Base-by-base conservation (phyloP, 495 filamentous ascomycete species). In the Penicillium bovifimosum region DNA sequence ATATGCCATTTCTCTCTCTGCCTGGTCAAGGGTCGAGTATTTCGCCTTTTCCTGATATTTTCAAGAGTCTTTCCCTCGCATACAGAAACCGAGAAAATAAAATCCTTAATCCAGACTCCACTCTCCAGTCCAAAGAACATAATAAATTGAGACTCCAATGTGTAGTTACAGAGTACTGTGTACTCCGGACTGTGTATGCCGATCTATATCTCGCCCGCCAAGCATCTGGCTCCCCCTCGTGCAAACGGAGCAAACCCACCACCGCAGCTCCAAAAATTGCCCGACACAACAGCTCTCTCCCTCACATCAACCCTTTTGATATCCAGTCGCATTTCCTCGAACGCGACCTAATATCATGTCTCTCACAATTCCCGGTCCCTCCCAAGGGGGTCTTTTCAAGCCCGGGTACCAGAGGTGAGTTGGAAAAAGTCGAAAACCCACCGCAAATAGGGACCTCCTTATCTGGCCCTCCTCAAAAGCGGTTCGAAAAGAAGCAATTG, bases 371-470 rank as follows among this genome's bases (percentile, higher is more conserved):
- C 93, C 93, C 40, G 86, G 79, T 65, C 95, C 93, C 58, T 93
- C 95, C 44, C 93, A 95, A 67, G 83, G 85, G 61, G 86, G 87
- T 65, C 82, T 99, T 18, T 99, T 99, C 81, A 97, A 97, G 75
- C 77, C 84, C 67, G 93, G 93, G 57, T 99, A 99, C 71, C 89
- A 96, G 69, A 95, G 85, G 93, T 97, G 81, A 65, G 81, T 66
- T 35, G 20, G 46, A 52, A 55, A 55, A 49, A 52, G 52, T 18
- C 27, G 47, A 60, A 55, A 36, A 45, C 49, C 57, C 66, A 61
- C 65, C 60, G 61, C 53, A 58, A 24, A 56, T 55, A 55, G 47
- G 53, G 63, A 62, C 66, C 58, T 66, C 58, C 66, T 60, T 58
- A 65, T 67, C 59, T 55, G 43, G 40, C 53, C 16, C 44, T 33